Evolutionary conservation across 148 eudicot genomes (phyloP).

Genomic region (Chenopodium formosanum): DNA sequence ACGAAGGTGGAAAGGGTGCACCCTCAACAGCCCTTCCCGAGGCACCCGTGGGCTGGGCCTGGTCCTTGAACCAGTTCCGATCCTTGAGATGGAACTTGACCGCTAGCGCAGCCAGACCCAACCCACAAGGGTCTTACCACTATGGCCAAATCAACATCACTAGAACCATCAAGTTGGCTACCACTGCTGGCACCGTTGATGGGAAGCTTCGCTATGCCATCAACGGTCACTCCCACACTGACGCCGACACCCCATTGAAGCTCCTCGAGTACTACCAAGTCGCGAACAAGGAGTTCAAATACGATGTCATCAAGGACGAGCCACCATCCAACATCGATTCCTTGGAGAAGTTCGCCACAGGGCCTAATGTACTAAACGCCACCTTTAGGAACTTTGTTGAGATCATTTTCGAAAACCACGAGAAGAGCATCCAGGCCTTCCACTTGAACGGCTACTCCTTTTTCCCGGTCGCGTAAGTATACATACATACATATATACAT

Average conservation of each 20-base stretch:
- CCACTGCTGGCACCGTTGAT: slow-evolving; percentile 33
- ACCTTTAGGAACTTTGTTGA: slow-evolving; percentile 43
- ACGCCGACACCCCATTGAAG: slow-evolving; percentile 56
- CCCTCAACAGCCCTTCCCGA: slow-evolving; percentile 49
- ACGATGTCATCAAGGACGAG: slow-evolving; percentile 38
- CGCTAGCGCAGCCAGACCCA: slow-evolving; percentile 76
- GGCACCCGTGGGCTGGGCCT: slow-evolving; percentile 50
- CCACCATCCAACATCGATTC: slow-evolving; percentile 33
- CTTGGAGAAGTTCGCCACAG: slow-evolving; percentile 18
- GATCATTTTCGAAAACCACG: slow-evolving; percentile 53
- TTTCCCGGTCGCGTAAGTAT: slow-evolving; percentile 49
- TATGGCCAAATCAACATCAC: slow-evolving; percentile 66
- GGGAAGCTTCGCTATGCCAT: slow-evolving; percentile 67
- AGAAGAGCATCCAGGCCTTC: slow-evolving; percentile 45
- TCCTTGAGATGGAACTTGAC: slow-evolving; percentile 70
- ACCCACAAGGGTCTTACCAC: slow-evolving; percentile 76
- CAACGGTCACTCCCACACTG: slow-evolving; percentile 56
- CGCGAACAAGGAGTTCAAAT: slow-evolving; percentile 46
- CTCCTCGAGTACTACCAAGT: slow-evolving; percentile 53
- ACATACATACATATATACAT: neutral
- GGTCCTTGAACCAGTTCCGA: slow-evolving; percentile 75
- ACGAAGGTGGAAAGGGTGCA: slow-evolving; percentile 36
- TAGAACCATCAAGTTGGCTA: slow-evolving; percentile 61
- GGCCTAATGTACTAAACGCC: slow-evolving; percentile 35
- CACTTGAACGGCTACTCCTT: slow-evolving; percentile 53